Base-by-base conservation (phyloP, 768 basidiomycete genomes). In the Omphalotus guepiniiformis region DNA sequence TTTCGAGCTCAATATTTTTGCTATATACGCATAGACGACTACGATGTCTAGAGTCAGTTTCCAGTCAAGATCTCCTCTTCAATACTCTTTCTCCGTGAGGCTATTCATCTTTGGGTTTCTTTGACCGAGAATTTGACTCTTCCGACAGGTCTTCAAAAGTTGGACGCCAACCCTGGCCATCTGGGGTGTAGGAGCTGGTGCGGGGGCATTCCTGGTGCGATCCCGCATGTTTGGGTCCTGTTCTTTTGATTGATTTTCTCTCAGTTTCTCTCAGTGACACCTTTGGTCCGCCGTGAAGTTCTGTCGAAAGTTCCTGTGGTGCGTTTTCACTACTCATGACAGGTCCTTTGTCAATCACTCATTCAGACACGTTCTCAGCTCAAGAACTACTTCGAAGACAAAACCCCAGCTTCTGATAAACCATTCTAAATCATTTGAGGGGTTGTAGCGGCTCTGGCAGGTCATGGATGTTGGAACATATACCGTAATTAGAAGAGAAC, bases 261-360 rank as follows among this genome's bases (percentile, higher is more conserved):
- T 30, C 58, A 89, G 85, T 53, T 91, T 28, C 74, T 91, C 42
- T 91, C 89, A 5, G 86, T 88, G 39, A 91, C 88, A 1, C 90
- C 90, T n/a, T 73, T 90, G 35, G 85, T 93, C 53, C 85, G 80
- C 67, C 80, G 82, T 34, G 85, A 81, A 59, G 60, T 92, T 51
- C 69, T 93, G 34, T 63, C 78, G 52, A 88, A 90, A 56, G 65
- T 87, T 29, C 90, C 90, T 3, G 58, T 88, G 42, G 90, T 92
- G 60, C 63, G 84, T 66, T n/a, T 9, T n/a, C 51, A 22, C 39
- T 54, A 49, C 44, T 39, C 28, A 46, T 29, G 32, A 39, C 27
- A 30, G 21, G 47, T 30, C 39, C 41, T 38, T 37, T 35, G 42
- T 36, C 49, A 47, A 21, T 50, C 39, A 49, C 22, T 23, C 15